Conservation (phyloP, 129 eudicot genomes). For the Sambucus nigra region DNA sequence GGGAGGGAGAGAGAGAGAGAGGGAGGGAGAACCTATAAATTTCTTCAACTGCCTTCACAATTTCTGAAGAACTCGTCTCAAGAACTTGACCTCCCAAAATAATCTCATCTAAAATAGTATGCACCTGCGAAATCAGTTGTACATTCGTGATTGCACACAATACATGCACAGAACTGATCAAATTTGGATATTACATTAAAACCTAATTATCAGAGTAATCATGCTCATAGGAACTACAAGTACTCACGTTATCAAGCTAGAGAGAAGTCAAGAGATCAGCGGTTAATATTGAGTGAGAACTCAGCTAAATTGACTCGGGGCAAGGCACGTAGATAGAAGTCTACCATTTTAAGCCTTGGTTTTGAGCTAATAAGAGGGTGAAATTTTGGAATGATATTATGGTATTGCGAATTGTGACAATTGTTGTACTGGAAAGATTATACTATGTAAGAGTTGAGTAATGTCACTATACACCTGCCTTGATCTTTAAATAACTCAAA, state of each 20-base stretch:
- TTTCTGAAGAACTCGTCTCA: slow-evolving; percentile 67
- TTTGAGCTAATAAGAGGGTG: neutral
- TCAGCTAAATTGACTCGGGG: neutral
- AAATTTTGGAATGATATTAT: too few species aligned
- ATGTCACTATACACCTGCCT: neutral
- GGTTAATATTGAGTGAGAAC: neutral
- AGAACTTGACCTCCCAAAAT: slow-evolving; percentile 92
- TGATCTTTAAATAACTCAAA: neutral
- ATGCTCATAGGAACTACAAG: neutral
- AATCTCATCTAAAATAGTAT: slow-evolving; percentile 76
- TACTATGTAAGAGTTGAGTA: neutral
- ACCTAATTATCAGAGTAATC: neutral
- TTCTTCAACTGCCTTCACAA: slow-evolving; percentile 67
- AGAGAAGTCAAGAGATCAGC: neutral
- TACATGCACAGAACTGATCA: neutral
- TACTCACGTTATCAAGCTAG: neutral
- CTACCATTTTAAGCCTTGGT: neutral
- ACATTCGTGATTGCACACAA: neutral
- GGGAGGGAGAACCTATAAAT: slow-evolving; percentile 42
- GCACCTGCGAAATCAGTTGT: slow-evolving; percentile 47
- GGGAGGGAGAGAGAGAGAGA: slow-evolving; percentile 17
- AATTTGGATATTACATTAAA: too few species aligned
- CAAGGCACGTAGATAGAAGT: neutral
- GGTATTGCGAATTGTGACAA: too few species aligned
- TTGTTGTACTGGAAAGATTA: too few species aligned